Conservation (phyloP, 1,284 basidiomycete genomes). For the Rhodofomes roseus region DNA sequence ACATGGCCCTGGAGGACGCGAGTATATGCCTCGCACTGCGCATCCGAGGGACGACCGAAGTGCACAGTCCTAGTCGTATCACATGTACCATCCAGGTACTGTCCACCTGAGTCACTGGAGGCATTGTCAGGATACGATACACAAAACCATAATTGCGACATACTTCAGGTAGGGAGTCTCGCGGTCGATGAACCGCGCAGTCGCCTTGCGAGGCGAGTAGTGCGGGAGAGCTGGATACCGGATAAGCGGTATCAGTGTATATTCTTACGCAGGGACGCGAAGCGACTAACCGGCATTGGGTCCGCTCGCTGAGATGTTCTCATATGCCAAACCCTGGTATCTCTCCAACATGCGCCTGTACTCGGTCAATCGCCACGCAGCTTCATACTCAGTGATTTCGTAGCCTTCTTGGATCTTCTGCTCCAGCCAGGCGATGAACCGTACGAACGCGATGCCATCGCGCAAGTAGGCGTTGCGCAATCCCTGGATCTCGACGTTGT, state of each 20-base stretch:
- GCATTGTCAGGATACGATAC: slow-evolving; percentile 6
- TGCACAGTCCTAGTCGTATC: slow-evolving; percentile 91
- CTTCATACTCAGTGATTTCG: slow-evolving; percentile 89
- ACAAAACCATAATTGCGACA: slow-evolving; percentile 22
- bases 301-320: slow-evolving; percentile 90
- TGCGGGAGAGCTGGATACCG: slow-evolving; percentile 74
- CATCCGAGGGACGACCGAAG: slow-evolving; percentile 78
- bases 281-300: slow-evolving; percentile 66
- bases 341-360: slow-evolving; percentile 73
- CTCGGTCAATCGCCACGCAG: slow-evolving; percentile 78
- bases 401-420: slow-evolving; percentile 72
- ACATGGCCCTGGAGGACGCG: slow-evolving; percentile 95
- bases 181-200: slow-evolving; percentile 70
- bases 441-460: slow-evolving; percentile 89
- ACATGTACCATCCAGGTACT: slow-evolving; percentile 89
- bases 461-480: slow-evolving; percentile 83
- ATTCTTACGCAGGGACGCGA: neutral
- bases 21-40: slow-evolving; percentile 90
- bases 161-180: slow-evolving; percentile 88
- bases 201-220: slow-evolving; percentile 78
- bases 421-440: slow-evolving; percentile 82
- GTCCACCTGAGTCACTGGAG: slow-evolving; percentile 81
- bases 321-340: slow-evolving; percentile 90
- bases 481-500: slow-evolving; percentile 79
- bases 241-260: neutral